Percentiles rank a stretch among this genome's conserved stretches.
These are phyloP conservation scores for Solanum hybrid DNA, from an alignment of 305 asterid genomes.

Conservation along the genomic window DNA sequence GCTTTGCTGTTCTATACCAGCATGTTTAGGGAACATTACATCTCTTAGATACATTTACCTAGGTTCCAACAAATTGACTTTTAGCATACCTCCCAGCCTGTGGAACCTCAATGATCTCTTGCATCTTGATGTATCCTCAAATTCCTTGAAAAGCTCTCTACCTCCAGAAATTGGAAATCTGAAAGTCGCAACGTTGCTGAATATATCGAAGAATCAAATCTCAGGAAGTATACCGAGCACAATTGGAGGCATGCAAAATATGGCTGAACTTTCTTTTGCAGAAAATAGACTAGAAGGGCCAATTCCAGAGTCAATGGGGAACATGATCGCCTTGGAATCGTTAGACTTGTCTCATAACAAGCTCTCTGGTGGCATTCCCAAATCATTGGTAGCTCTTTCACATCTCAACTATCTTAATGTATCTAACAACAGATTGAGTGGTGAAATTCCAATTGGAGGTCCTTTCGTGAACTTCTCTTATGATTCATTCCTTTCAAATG, in stretches of 20 bases:
- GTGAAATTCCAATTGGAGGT: slow-evolving; percentile 31
- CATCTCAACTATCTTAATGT: slow-evolving; percentile 20
- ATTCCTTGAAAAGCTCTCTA: slow-evolving; percentile 20
- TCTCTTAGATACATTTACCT: slow-evolving; percentile 16
- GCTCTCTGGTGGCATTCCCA: slow-evolving; percentile 18
- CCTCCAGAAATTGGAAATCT: slow-evolving; percentile 25
- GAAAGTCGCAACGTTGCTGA: not conserved
- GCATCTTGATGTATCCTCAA: slow-evolving; percentile 16
- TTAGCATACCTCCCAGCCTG: slow-evolving; percentile 22
- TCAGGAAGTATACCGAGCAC: slow-evolving; percentile 19
- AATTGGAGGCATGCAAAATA: slow-evolving; percentile 15
- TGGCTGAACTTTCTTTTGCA: slow-evolving; percentile 19
- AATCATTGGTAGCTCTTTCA: slow-evolving; percentile 13
- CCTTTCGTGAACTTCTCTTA: slow-evolving; percentile 33
- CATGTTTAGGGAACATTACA: slow-evolving; percentile 29
- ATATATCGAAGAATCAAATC: slow-evolving; percentile 25
- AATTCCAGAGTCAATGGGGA: slow-evolving; percentile 21
- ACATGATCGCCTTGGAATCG: slow-evolving; percentile 12
- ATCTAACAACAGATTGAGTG: slow-evolving; percentile 23
- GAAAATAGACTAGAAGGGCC: slow-evolving; percentile 22
- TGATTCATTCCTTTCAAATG: slow-evolving; percentile 26
- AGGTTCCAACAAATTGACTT: slow-evolving; percentile 16
- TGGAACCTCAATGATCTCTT: slow-evolving; percentile 20
- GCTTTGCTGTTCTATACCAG: slow-evolving; percentile 23
- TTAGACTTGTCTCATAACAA: slow-evolving; percentile 24